Conservation (phyloP, 1,284 basidiomycete genomes). For the Cutaneotrichosporon sp. region DNA sequence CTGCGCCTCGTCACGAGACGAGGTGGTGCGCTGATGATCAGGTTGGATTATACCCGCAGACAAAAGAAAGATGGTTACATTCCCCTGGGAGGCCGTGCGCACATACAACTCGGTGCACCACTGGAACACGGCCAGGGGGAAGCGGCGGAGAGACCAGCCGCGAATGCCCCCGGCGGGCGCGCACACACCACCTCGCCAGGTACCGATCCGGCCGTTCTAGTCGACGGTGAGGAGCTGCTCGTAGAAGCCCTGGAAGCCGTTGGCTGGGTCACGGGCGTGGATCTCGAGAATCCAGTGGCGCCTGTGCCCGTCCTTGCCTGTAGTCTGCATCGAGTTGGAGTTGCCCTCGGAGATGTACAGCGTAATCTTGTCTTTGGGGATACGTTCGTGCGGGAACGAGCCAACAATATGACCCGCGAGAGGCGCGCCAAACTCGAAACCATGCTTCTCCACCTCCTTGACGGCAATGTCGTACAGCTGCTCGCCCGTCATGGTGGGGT, state of each 20-base stretch:
- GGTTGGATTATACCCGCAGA: too few species aligned
- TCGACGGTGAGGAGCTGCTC: slow-evolving; percentile 15
- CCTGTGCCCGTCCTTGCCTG: slow-evolving; percentile 11
- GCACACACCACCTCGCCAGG: too few species aligned
- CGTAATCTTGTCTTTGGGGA: slow-evolving; percentile 17
- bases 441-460: neutral
- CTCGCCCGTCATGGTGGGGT: slow-evolving; percentile 13
- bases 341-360: slow-evolving; percentile 16
- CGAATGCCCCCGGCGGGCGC: too few species aligned
- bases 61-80: too few species aligned
- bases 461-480: slow-evolving; percentile 13
- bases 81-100: too few species aligned
- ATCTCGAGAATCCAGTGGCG: slow-evolving; percentile 20
- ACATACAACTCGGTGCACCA: too few species aligned
- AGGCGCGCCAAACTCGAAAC: slow-evolving; percentile 14
- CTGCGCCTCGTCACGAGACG: too few species aligned
- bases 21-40: too few species aligned
- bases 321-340: slow-evolving; percentile 2
- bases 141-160: too few species aligned
- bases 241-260: slow-evolving; percentile 15
- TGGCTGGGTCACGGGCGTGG: slow-evolving; percentile 9
- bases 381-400: slow-evolving; percentile 18
- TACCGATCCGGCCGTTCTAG: neutral
- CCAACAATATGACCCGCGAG: slow-evolving; percentile 16
- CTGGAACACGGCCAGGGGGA: too few species aligned